Evolutionary conservation across 2,329 filamentous ascomycete species (phyloP).

Genomic region (Phoma herbarum): DNA sequence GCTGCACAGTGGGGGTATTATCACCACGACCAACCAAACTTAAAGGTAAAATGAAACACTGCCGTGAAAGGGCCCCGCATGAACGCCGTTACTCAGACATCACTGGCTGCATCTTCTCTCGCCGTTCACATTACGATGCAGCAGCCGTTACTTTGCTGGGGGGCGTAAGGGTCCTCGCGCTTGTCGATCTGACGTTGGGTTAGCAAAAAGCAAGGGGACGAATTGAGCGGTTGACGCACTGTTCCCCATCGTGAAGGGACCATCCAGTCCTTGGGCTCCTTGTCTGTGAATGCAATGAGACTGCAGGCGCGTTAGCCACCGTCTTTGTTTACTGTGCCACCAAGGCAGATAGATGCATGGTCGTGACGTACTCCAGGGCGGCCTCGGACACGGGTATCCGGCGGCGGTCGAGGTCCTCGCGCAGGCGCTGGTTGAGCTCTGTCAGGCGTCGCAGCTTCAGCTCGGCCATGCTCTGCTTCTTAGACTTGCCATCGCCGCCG

Average conservation of each 20-base stretch:
- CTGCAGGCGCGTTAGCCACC: conserved; percentile 60
- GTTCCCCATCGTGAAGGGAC: conserved; percentile 96
- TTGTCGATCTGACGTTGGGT: conserved; percentile 74
- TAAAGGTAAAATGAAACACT: conserved; percentile 46
- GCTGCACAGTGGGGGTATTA: conserved; percentile 49
- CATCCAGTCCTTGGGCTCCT: conserved; percentile 96
- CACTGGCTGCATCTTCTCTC: conserved; percentile 40
- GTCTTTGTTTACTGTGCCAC: neutral
- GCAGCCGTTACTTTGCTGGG: conserved; percentile 91
- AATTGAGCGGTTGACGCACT: conserved; percentile 55
- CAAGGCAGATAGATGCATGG: neutral
- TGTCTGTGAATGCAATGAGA: conserved; percentile 97
- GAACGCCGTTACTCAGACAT: conserved; percentile 52
- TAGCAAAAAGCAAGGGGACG: conserved; percentile 20
- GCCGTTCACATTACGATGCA: conserved; percentile 85
- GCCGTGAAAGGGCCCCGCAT: conserved; percentile 50
- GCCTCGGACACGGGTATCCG: conserved; percentile 96
- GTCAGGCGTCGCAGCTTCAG: conserved; percentile 95
- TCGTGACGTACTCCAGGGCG: conserved; percentile 62
- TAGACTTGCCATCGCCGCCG: conserved; percentile 77
- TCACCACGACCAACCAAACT: conserved; percentile 40
- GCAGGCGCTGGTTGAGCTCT: conserved; percentile 93
- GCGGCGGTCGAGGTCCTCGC: conserved; percentile 94
- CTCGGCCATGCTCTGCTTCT: conserved; percentile 99
- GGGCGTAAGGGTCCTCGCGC: conserved; percentile 97